A percentile compares a stretch with the other conserved stretches of the same genome.
Evolutionary conservation across 352 stramenopile species (phyloP).

Genomic region (Plasmopara viticola): DNA sequence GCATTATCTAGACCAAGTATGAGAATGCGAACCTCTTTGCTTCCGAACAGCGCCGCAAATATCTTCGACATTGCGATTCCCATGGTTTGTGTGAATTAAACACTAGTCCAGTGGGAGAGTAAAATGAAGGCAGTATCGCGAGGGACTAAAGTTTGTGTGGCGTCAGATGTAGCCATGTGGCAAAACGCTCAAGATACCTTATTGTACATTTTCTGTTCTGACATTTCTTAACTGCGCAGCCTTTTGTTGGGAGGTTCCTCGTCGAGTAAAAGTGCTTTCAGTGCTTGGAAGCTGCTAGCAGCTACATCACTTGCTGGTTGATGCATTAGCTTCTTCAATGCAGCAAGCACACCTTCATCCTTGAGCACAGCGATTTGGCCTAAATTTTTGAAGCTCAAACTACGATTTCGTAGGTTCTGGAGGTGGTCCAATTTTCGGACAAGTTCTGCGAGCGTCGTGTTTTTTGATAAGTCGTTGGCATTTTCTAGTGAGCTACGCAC

Average conservation of each 20-base stretch:
- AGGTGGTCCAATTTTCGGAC: slow-evolving; percentile 59
- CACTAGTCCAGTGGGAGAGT: background rate
- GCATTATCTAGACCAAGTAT: slow-evolving; percentile 99
- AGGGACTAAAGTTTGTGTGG: slow-evolving; percentile 8
- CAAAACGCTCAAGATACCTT: background rate
- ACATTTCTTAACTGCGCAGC: slow-evolving; percentile 23
- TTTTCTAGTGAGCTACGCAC: slow-evolving; percentile 44
- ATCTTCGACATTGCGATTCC: slow-evolving; percentile 96
- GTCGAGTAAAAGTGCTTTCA: slow-evolving; percentile 21
- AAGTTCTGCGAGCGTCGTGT: slow-evolving; percentile 36
- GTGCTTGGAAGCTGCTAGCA: slow-evolving; percentile 18
- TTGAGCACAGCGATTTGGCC: slow-evolving; percentile 32
- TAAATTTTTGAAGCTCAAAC: background rate
- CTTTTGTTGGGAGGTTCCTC: slow-evolving; percentile 58
- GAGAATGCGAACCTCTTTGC: slow-evolving; percentile 99
- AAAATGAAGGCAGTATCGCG: slow-evolving; percentile 2
- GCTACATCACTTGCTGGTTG: slow-evolving; percentile 6
- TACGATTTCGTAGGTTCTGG: slow-evolving; percentile 33
- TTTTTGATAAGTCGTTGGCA: slow-evolving; percentile 27
- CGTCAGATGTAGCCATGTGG: slow-evolving; percentile 1
- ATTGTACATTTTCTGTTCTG: background rate
- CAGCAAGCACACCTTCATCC: slow-evolving; percentile 32
- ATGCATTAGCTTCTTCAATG: slow-evolving; percentile 37
- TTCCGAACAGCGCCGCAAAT: slow-evolving; percentile 97
- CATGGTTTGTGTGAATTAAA: slow-evolving; percentile 57